Base-by-base conservation (phyloP, 805 yeast species). In the Myxozyma neotropica region DNA sequence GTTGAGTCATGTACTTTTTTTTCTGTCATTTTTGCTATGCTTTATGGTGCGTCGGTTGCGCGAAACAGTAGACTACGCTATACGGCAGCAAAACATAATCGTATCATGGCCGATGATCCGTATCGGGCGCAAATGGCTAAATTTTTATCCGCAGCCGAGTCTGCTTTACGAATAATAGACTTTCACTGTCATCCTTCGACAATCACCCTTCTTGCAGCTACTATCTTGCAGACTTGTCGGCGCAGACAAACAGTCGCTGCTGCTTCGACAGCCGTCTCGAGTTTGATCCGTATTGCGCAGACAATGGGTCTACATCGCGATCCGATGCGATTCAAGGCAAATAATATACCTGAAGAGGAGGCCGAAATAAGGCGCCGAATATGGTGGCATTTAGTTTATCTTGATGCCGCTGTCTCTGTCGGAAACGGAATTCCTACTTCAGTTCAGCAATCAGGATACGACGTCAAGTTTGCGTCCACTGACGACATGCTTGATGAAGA, bases 261-360 rank as follows among this genome's bases (percentile, higher is more conserved):
- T n/a, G 51, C 59, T 26, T 35, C 51, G 8, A 42, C 39, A 10
- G 50, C 45, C 38, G 50, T 59, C 24, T 26, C 63, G 8, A 27
- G 26, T n/a, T 46, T 59, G 17, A 38, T 51, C 17, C 53, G 63
- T 2, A 39, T 55, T 1, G 61, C 63, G 17, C 63, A 59, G 26
- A 42, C 42, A 3, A 59, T 59, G 63, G 63, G 63, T 12, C 31
- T 59, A 21, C 63, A 59, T 45, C 49, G 63, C 12, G 63, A 59
- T 40, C 63, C 63, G 5, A 8, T 49, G 0, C 8, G 42, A 40
- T 55, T 59, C 38, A 26, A 31, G 43, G 24, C 35, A 27, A 38
- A 31, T 17, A 6, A 24, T n/a, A 29, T 52, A 26, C 19, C 39
- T 10, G 10, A 23, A 4, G 53, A 31, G 15, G 49, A 38, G n/a